Percentiles rank a stretch among this genome's conserved stretches.
Evolutionary conservation across 139 green algal species (phyloP).

Genomic region (Coelastrella sp.): DNA sequence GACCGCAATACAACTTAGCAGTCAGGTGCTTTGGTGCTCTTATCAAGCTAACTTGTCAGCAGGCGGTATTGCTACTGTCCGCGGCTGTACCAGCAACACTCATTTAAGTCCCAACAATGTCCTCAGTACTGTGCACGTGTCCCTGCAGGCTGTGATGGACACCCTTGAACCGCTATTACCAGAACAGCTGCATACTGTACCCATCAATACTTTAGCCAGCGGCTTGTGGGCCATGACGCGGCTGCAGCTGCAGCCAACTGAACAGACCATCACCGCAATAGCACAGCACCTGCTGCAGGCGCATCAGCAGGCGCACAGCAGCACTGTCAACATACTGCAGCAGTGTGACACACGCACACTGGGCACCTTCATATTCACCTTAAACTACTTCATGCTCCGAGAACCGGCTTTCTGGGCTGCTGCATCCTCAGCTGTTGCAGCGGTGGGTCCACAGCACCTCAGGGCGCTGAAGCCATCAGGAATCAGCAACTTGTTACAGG

Average conservation of each 20-base stretch:
- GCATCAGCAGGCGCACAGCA: not conserved
- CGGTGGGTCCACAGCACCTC: not conserved
- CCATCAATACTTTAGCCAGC: slow-evolving; percentile 10
- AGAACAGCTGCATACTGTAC: not conserved
- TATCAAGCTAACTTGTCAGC: too few relatives aligned
- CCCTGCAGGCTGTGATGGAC: slow-evolving; percentile 22
- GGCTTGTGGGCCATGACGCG: slow-evolving; percentile 36
- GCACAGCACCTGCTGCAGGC: slow-evolving; percentile 12
- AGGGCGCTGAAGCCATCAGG: not conserved
- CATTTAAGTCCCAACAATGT: too few relatives aligned
- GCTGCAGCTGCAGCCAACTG: slow-evolving; percentile 37
- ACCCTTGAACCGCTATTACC: slow-evolving; percentile 8
- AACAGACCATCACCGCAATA: not conserved
- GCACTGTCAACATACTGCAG: not conserved
- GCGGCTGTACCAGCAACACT: too few relatives aligned
- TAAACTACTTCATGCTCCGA: slow-evolving; percentile 41
- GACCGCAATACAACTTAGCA: too few relatives aligned
- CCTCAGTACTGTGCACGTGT: not conserved
- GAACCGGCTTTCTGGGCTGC: slow-evolving; percentile 8
- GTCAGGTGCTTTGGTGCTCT: too few relatives aligned
- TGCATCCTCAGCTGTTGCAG: not conserved
- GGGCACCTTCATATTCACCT: slow-evolving; percentile 3
- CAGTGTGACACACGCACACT: not conserved
- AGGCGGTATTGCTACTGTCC: too few relatives aligned
- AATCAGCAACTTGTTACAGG: slow-evolving; percentile 41